These are phyloP conservation scores for Hirschioporus abietinus DNA, from an alignment of 768 basidiomycete species.

Conservation along the genomic window DNA sequence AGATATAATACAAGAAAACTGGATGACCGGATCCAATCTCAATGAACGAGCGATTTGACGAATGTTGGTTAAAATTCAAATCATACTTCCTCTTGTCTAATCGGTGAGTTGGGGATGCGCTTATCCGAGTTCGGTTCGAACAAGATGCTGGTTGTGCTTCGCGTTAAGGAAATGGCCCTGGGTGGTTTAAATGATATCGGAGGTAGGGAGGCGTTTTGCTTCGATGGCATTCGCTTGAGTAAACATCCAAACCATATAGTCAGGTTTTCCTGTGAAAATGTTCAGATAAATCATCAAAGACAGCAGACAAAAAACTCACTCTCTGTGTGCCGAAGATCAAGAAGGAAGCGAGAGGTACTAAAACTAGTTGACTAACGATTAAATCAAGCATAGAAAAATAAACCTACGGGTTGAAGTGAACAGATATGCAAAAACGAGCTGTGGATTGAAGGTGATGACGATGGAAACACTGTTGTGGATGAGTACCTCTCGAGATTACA, in stretches of 20 bases:
- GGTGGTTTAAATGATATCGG: not conserved
- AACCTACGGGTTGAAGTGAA: not conserved
- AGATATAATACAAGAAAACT: too few species aligned
- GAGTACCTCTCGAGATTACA: not conserved
- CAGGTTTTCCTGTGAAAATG: not conserved
- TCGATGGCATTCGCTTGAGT: not conserved
- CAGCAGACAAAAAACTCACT: not conserved
- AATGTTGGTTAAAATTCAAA: not conserved
- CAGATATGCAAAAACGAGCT: not conserved
- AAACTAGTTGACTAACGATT: not conserved
- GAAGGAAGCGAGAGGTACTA: not conserved
- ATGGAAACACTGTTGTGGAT: not conserved
- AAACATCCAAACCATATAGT: not conserved
- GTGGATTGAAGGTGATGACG: not conserved
- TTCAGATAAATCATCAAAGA: not conserved
- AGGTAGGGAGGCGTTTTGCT: not conserved
- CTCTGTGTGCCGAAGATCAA: not conserved
- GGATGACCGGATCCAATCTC: too few species aligned
- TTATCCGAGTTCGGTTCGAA: not conserved
- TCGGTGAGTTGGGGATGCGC: not conserved
- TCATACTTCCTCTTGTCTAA: not conserved
- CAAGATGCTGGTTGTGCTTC: not conserved
- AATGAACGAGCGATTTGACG: not conserved
- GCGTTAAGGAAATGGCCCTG: not conserved
- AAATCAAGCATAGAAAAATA: not conserved